Evolutionary conservation across 176 grass and related monocot species (phyloP).

Genomic region (Ananas comosus): DNA sequence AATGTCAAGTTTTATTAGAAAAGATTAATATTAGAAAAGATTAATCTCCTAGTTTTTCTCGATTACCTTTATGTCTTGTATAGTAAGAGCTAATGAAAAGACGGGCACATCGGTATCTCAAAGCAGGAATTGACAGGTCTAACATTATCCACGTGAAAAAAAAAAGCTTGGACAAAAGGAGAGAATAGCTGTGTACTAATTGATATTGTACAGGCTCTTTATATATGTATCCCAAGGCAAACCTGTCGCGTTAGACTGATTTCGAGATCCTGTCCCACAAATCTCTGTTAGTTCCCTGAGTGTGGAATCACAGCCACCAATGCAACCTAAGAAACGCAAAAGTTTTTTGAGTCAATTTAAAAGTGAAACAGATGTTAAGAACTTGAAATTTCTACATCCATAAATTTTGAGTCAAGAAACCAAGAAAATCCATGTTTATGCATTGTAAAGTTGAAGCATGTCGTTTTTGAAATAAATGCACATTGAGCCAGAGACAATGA

Average conservation of each 20-base stretch:
- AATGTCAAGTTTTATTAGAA: conserved; percentile 16
- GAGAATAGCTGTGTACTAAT: background rate
- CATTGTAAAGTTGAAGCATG: background rate
- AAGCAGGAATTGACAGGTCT: too few relatives aligned
- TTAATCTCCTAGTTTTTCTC: background rate
- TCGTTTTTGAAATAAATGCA: background rate
- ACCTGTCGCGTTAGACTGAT: conserved; percentile 51
- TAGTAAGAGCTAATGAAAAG: too few relatives aligned
- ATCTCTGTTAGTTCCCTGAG: conserved; percentile 75
- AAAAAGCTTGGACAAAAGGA: background rate
- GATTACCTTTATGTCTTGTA: too few relatives aligned
- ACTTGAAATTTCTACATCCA: background rate
- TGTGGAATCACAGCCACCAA: conserved; percentile 83
- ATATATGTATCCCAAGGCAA: conserved; percentile 4
- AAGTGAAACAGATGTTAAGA: background rate
- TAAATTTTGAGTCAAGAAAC: background rate
- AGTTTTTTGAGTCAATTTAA: conserved; percentile 2
- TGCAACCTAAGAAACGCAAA: conserved; percentile 50
- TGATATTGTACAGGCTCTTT: background rate
- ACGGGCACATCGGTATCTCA: too few relatives aligned
- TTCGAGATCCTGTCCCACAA: conserved; percentile 57
- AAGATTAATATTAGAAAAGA: conserved; percentile 4
- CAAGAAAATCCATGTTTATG: background rate
- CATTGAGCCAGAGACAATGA: background rate
- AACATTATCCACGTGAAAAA: background rate